Evolutionary conservation across 1,284 basidiomycete species (phyloP), one percentile per base, ranked within the genome.

Genomic region (Pulchroboletus neoregius): DNA sequence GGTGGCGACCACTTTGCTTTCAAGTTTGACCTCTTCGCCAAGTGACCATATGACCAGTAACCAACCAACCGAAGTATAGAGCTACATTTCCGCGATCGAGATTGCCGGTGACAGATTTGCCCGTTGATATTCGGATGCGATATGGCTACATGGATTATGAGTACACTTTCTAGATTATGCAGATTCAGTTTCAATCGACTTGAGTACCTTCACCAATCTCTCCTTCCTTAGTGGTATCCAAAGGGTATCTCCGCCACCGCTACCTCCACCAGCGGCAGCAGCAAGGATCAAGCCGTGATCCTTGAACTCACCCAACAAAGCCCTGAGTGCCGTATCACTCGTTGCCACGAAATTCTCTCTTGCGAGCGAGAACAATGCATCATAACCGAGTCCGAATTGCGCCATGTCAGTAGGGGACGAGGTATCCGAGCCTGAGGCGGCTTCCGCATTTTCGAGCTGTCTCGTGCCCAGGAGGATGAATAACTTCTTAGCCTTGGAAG

Each of bases 151-250:
- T 15, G 23, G 22, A 26, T 27, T 11, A 40, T 33, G 35, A 30
- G 35, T 44, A 47, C 28, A 34, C n/a, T 40, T 12, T 26, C 46
- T 39, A 27, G 15, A 48, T 58, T 35, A 62, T 30, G 43, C 37
- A 3, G 50, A 34, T 39, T 59, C 58, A n/a, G 36, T 20, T 50
- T 61, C 54, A 16, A 65, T 60, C 24, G 61, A 54, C 40, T 54
- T 54, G 33, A 80, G 56, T 6, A 80, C 70, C 50, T 58, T 70
- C 16, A 59, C 58, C 55, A 85, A 59, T 54, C 82, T 72, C 55
- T 89, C 86, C 61, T 83, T 84, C 49, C 86, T 73, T 53, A 94
- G 62, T 1, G 89, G 89, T 56, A 94, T 86, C 91, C 91, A 94
- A 32, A 92, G 69, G 60, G 79, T 67, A 58, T 87, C 82, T 15